Conservation (phyloP, 1,139 yeast species). For the Geotrichum reessii region DNA sequence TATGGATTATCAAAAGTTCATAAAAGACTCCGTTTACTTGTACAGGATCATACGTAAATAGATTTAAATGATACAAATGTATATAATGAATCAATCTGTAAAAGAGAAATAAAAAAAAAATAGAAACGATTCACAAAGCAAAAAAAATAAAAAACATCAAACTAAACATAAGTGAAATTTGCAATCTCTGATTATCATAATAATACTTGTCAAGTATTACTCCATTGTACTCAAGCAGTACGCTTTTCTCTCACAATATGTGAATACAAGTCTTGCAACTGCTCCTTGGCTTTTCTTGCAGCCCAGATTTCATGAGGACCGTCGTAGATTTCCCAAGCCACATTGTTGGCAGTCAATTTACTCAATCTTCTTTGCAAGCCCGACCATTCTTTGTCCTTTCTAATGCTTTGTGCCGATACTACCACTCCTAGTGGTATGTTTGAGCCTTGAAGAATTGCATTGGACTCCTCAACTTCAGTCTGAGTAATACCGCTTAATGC, state of each 20-base stretch:
- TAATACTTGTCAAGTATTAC: not conserved
- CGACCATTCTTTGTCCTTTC: constrained; percentile 69
- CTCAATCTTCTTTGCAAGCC: constrained; percentile 74
- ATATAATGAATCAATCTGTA: not conserved
- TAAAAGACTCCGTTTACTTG: constrained; percentile 40
- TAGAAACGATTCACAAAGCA: not conserved
- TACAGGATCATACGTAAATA: constrained; percentile 37
- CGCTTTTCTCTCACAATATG: constrained; percentile 8
- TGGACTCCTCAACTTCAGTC: constrained; percentile 47
- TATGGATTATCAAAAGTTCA: constrained; percentile 37
- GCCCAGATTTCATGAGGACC: constrained; percentile 66
- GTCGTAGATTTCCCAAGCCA: constrained; percentile 73
- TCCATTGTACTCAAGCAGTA: not conserved
- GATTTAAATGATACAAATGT: not conserved
- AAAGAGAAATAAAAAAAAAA: not conserved
- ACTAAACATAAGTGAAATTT: not conserved
- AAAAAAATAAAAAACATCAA: not conserved
- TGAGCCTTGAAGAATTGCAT: constrained; percentile 38
- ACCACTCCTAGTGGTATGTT: constrained; percentile 60
- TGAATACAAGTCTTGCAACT: constrained; percentile 26
- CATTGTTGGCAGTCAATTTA: constrained; percentile 40
- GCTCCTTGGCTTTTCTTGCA: constrained; percentile 26
- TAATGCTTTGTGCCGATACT: constrained; percentile 62
- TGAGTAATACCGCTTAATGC: constrained; percentile 57
- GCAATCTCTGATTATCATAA: too few species aligned